Percentiles rank a stretch among this genome's conserved stretches.
Conservation (phyloP, 225 moss, liverwort and hornwort species). For the Sphagnum contortum region DNA sequence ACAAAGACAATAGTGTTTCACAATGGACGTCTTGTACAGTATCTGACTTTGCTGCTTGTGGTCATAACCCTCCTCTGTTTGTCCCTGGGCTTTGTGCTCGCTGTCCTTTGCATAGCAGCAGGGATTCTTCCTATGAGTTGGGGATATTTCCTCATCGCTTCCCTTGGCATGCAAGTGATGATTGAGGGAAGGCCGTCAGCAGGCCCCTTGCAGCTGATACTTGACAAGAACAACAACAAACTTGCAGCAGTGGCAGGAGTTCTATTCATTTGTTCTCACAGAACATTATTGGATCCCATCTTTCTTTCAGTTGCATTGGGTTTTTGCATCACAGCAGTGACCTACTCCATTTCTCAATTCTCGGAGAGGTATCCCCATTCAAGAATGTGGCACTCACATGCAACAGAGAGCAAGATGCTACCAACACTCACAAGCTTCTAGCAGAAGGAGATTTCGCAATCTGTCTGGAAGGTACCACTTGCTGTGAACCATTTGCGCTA, state of each 20-base stretch:
- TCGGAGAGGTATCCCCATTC: slow-evolving; percentile 54
- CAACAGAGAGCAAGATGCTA: slow-evolving; percentile 44
- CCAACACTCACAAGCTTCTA: slow-evolving; percentile 26
- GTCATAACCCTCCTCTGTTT: slow-evolving; percentile 36
- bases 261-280: slow-evolving; percentile 38
- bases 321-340: slow-evolving; percentile 29
- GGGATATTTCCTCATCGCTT: slow-evolving; percentile 20
- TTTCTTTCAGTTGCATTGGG: slow-evolving; percentile 44
- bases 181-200: slow-evolving; percentile 28
- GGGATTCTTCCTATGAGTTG: slow-evolving; percentile 34
- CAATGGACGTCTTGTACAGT: slow-evolving; percentile 42
- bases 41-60: slow-evolving; percentile 24
- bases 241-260: slow-evolving; percentile 8
- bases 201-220: background rate
- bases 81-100: slow-evolving; percentile 35
- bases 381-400: slow-evolving; percentile 35
- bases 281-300: slow-evolving; percentile 48
- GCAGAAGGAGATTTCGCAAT: slow-evolving; percentile 52
- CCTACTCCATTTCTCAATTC: slow-evolving; percentile 44
- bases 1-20: slow-evolving; percentile 29
- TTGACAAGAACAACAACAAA: too few relatives aligned
- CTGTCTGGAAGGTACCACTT: slow-evolving; percentile 68
- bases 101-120: slow-evolving; percentile 25
- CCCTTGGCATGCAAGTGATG: slow-evolving; percentile 27
- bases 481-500: slow-evolving; percentile 57